Conservation (phyloP, 2,329 filamentous ascomycete species). For the Fusarium annulatum region DNA sequence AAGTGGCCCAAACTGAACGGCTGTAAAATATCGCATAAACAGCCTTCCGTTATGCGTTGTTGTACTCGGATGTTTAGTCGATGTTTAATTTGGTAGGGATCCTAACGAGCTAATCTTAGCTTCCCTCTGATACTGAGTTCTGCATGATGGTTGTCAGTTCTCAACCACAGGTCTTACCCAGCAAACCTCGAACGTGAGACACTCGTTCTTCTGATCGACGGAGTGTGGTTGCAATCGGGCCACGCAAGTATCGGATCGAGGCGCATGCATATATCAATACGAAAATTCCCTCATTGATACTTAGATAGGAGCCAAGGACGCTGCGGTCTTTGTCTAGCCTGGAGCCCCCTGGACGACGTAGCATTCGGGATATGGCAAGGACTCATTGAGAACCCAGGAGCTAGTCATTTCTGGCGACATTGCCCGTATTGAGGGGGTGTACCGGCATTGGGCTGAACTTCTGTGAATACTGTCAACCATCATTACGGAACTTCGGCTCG, state of each 20-base stretch:
- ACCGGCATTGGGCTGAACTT: neutral
- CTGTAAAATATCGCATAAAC: neutral
- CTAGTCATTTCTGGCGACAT: neutral
- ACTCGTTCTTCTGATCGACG: neutral
- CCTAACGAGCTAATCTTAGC: neutral
- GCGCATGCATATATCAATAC: neutral
- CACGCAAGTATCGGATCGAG: too few species aligned
- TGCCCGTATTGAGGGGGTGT: neutral
- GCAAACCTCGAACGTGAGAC: neutral
- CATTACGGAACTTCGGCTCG: neutral
- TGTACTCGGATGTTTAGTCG: neutral
- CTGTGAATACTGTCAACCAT: neutral
- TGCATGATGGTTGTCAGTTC: neutral
- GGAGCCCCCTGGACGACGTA: fast-evolving
- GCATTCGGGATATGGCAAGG: neutral
- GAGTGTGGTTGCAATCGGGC: neutral
- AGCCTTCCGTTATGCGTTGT: neutral
- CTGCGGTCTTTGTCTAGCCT: neutral
- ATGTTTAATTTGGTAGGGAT: neutral
- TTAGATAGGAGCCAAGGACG: neutral
- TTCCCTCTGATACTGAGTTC: neutral
- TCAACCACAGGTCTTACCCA: neutral
- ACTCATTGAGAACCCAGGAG: neutral
- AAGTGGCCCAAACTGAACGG: neutral
- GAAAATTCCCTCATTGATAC: neutral